Conservation (phyloP, 176 grass and related monocot genomes). For the Zoysia japonica region DNA sequence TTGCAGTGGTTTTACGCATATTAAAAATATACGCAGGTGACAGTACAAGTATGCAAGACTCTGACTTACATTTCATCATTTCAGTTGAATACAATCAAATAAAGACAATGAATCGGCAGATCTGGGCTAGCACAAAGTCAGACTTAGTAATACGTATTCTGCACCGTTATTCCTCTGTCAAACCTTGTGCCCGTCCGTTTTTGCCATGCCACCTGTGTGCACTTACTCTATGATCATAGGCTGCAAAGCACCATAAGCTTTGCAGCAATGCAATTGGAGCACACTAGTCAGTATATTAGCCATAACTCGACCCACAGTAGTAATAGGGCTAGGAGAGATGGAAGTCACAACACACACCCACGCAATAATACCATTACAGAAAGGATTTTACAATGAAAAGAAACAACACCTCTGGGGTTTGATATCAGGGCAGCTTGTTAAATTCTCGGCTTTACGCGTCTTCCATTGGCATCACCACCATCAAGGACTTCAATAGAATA, state of each 20-base stretch:
- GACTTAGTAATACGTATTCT: constrained; percentile 17
- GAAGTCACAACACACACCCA: constrained; percentile 27
- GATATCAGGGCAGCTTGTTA: constrained; percentile 25
- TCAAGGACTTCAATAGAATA: constrained; percentile 83
- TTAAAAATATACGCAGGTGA: background rate
- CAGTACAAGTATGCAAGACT: background rate
- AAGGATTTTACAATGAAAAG: constrained; percentile 61
- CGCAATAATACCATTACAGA: constrained; percentile 37
- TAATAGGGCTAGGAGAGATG: constrained; percentile 24
- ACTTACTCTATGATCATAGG: constrained; percentile 36
- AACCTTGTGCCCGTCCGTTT: constrained; percentile 14
- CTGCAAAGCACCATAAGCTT: constrained; percentile 35
- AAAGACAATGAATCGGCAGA: constrained; percentile 41
- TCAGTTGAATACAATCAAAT: constrained; percentile 45
- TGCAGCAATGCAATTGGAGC: constrained; percentile 38
- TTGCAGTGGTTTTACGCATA: too few relatives aligned
- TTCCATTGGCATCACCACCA: constrained; percentile 82
- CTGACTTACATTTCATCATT: constrained; percentile 42
- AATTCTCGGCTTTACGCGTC: constrained; percentile 88
- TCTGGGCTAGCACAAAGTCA: constrained; percentile 35
- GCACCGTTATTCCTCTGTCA: constrained; percentile 27
- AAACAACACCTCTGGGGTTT: constrained; percentile 23
- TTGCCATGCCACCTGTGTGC: constrained; percentile 33
- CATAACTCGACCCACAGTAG: constrained; percentile 26
- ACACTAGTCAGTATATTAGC: constrained; percentile 56